Evolutionary conservation across 371 early-diverging fungal species (phyloP), one percentile per base, ranked within the genome.

Genomic region (Rhizopus stolonifer): DNA sequence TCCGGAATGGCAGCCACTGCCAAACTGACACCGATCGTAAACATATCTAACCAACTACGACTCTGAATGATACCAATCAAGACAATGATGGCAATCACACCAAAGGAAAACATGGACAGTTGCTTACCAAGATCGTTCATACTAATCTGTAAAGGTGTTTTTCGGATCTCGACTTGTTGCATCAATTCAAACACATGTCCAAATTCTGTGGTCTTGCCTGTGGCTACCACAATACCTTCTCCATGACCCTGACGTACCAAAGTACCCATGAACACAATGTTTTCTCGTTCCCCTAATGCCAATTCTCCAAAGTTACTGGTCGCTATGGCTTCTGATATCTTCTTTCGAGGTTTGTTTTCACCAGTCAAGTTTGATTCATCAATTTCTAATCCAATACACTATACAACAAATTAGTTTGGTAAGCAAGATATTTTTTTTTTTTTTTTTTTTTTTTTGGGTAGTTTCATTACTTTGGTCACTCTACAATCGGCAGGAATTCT

Each of bases 1-100:
- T 95, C 96, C 1, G 98, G 98, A 36, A 96, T 95, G 52, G 95
- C 96, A 31, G 96, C 94, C 0, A 96, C 95, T 2, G 95, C 93
- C 53, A 94, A 73, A 80, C 86, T 84, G 24, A 94, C 88, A 54
- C 90, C 90, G 55, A 95, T 93, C 18, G 95, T 95, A 62, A 95
- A 95, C 94, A 95, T 95, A 62, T 96, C 94, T 36, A 97, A 73
- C 88, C 87, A 87, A n/a, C 74, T 74, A 39, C 90, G 84, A 34
- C 91, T 89, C 67, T 95, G 96, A 54, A 93, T 58, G 22, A 95
- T 60, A 22, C 98, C 98, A 57, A 96, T 81, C 40, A 95, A 39
- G 6, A 91, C 85, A 62, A 96, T 96, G 8, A 94, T 67, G n/a
- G 80, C 82, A 62, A 98, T 98, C 8, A 94, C 81, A 32, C 64